phyloP scores from a whole-genome alignment of 225 moss, liverwort and hornwort genomes.

The Straminergon stramineum region DNA sequence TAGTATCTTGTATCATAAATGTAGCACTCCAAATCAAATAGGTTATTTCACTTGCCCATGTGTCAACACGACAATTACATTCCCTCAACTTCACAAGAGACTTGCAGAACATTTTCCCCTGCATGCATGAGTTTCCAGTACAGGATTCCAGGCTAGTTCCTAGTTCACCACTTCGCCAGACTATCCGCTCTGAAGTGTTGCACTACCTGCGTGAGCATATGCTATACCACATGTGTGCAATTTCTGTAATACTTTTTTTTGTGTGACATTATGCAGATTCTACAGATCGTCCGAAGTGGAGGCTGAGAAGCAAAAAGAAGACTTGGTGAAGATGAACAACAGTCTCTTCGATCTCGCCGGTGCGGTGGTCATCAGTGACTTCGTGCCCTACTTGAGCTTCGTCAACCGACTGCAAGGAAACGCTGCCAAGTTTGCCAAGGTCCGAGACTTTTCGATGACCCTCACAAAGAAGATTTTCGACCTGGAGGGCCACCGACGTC shows the following conservation, averaged over 20 bases:
- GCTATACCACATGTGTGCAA: not conserved
- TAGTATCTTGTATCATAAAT: not conserved
- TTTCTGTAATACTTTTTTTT: not conserved
- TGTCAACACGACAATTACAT: not conserved
- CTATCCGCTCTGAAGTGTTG: not conserved
- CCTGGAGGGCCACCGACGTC: not conserved
- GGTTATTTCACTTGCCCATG: not conserved
- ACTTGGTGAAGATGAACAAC: not conserved
- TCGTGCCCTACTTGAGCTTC: constrained; percentile 8
- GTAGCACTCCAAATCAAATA: not conserved
- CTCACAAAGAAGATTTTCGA: not conserved
- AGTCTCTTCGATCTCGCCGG: not conserved
- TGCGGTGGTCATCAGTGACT: constrained; percentile 1
- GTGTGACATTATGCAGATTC: not conserved
- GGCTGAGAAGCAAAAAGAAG: not conserved
- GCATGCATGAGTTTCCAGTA: not conserved
- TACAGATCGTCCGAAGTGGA: not conserved
- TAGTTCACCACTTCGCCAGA: not conserved
- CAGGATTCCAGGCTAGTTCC: not conserved
- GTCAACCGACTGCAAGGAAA: not conserved
- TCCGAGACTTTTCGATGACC: not conserved
- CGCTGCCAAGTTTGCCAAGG: not conserved
- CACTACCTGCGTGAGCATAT: not conserved
- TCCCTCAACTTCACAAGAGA: not conserved
- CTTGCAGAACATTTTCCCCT: not conserved